These are phyloP conservation scores for Penstemon davidsonii DNA, from an alignment of 257 asterid genomes.

Conservation along the genomic window DNA sequence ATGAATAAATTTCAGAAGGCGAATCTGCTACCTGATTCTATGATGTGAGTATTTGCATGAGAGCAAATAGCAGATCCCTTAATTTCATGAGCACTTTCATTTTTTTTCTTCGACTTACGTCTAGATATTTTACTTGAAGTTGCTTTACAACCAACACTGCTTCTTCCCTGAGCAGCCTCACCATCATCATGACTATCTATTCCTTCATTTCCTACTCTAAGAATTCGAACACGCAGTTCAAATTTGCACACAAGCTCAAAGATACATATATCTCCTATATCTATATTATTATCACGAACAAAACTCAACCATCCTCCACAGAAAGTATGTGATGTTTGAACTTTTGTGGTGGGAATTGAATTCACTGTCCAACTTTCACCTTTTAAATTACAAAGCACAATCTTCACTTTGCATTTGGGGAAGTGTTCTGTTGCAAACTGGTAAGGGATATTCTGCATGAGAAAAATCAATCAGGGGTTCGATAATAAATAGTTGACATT, in stretches of 20 bases:
- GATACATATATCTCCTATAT: constrained; percentile 78
- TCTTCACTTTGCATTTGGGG: constrained; percentile 79
- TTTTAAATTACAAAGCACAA: constrained; percentile 68
- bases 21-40: constrained; percentile 50
- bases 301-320: constrained; percentile 97
- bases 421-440: constrained; percentile 84
- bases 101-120: constrained; percentile 46
- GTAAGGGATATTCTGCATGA: constrained; percentile 76
- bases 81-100: constrained; percentile 35
- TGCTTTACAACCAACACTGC: constrained; percentile 36
- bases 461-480: constrained; percentile 27
- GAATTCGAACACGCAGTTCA: constrained; percentile 72
- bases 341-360: constrained; percentile 82
- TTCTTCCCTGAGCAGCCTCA: constrained; percentile 43
- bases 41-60: constrained; percentile 34
- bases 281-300: constrained; percentile 78
- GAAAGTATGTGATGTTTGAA: constrained; percentile 88
- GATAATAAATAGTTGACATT: constrained; percentile 15
- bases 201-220: constrained; percentile 68
- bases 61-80: constrained; percentile 38
- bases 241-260: constrained; percentile 73
- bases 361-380: constrained; percentile 89
- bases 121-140: constrained; percentile 41
- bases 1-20: constrained; percentile 5
- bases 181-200: constrained; percentile 44